Evolutionary conservation across 345 rosid genomes (phyloP).

Genomic region (Eucalyptus polyanthemos): DNA sequence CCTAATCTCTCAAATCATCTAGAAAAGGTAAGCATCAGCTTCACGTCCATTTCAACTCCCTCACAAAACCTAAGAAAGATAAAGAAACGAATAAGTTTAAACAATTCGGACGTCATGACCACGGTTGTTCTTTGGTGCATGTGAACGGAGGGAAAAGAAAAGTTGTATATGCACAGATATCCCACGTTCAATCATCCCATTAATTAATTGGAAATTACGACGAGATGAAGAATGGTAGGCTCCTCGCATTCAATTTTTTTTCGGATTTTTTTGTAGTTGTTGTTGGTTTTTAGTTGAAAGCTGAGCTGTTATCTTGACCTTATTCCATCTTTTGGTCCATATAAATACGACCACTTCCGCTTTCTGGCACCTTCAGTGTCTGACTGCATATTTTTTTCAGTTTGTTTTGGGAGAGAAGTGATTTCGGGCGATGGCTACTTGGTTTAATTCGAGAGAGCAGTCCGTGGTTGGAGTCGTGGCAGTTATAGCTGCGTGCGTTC

Average conservation of each 20-base stretch:
- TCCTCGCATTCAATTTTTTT: not conserved
- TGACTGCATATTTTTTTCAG: not conserved
- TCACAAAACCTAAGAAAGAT: not conserved
- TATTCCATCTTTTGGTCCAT: not conserved
- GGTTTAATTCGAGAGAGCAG: not conserved
- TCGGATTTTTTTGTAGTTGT: not conserved
- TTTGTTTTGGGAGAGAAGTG: not conserved
- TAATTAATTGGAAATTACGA: not conserved
- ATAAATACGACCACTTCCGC: not conserved
- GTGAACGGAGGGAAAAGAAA: not conserved
- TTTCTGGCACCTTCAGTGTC: not conserved
- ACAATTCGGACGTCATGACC: not conserved
- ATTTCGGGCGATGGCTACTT: not conserved
- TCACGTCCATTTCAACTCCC: not conserved
- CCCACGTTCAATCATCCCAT: not conserved
- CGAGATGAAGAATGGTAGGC: not conserved
- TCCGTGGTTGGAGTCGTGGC: not conserved
- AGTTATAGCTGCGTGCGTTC: not conserved
- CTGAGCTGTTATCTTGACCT: not conserved
- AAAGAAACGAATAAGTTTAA: not conserved
- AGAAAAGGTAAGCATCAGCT: not conserved
- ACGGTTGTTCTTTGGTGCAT: not conserved
- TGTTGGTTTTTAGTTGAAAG: not conserved
- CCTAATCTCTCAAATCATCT: not conserved
- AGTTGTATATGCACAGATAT: not conserved